Conservation (phyloP, 1,284 basidiomycete species). For the Pseudozyma flocculosa region DNA sequence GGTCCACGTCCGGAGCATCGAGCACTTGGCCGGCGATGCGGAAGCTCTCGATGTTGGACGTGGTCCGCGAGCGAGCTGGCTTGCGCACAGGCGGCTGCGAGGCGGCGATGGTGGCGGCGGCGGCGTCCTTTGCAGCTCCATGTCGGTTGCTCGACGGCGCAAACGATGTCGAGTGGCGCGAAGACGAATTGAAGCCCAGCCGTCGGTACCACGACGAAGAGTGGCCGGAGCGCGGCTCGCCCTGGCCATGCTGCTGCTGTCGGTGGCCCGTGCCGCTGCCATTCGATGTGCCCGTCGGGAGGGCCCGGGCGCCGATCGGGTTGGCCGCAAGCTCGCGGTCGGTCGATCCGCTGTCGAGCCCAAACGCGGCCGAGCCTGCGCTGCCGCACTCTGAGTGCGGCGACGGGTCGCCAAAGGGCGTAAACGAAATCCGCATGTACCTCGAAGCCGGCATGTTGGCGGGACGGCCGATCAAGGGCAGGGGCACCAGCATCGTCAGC, state of each 20-base stretch:
- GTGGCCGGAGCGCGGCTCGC: background rate
- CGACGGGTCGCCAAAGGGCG: conserved; percentile 19
- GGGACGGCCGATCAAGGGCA: conserved; percentile 27
- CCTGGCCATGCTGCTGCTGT: background rate
- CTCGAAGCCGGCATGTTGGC: conserved; percentile 14
- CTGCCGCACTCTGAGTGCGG: background rate
- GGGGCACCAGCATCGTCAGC: conserved; percentile 47
- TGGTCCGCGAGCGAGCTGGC: background rate
- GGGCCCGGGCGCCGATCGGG: no score
- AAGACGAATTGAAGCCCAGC: background rate
- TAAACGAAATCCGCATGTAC: conserved; percentile 40
- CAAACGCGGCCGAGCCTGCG: background rate
- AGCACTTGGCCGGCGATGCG: conserved; percentile 32
- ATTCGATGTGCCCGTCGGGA: no score
- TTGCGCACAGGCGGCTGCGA: background rate
- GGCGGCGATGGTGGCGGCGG: background rate
- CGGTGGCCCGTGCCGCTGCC: no score
- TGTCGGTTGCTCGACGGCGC: background rate
- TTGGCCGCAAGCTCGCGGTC: no score
- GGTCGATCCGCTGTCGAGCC: no score
- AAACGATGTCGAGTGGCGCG: background rate
- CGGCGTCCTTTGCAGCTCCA: background rate
- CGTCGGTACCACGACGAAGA: conserved; percentile 3
- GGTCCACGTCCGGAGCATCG: conserved; percentile 19
- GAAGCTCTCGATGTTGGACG: conserved; percentile 15